phyloP scores from a whole-genome alignment of 2,329 filamentous ascomycete species.

The Penicillium sp. region DNA sequence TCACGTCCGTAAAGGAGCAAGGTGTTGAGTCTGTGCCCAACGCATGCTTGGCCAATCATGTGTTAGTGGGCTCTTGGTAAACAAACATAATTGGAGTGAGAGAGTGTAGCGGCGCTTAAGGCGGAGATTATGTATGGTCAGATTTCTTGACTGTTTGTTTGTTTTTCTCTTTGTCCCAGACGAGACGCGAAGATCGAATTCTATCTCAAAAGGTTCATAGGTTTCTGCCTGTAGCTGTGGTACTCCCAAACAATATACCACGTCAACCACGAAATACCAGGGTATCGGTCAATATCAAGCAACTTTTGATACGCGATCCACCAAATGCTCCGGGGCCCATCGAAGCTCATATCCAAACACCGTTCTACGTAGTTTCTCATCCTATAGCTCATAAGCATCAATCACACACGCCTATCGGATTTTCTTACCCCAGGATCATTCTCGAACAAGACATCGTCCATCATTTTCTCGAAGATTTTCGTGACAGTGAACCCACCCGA shows the following conservation, averaged over 20 bases:
- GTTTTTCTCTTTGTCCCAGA: too few species aligned
- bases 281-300: conserved; percentile 12
- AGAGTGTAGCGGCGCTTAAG: too few species aligned
- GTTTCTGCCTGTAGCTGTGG: too few species aligned
- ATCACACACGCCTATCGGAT: not conserved
- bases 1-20: too few species aligned
- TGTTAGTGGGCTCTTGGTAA: too few species aligned
- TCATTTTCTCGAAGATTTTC: conserved; percentile 71
- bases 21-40: too few species aligned
- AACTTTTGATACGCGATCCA: conserved; percentile 4
- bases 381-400: conserved; percentile 40
- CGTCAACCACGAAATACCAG: conserved; percentile 5
- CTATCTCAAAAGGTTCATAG: too few species aligned
- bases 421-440: conserved; percentile 66
- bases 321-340: conserved; percentile 49
- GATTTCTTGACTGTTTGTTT: too few species aligned
- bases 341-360: conserved; percentile 71
- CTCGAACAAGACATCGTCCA: conserved; percentile 85
- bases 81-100: too few species aligned
- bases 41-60: too few species aligned
- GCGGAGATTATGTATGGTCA: too few species aligned
- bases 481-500: conserved; percentile 67
- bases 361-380: conserved; percentile 72
- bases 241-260: not conserved
- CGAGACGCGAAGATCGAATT: too few species aligned